phyloP scores from a whole-genome alignment of 805 yeast genomes.

The Zygoascus flipseniorum region DNA sequence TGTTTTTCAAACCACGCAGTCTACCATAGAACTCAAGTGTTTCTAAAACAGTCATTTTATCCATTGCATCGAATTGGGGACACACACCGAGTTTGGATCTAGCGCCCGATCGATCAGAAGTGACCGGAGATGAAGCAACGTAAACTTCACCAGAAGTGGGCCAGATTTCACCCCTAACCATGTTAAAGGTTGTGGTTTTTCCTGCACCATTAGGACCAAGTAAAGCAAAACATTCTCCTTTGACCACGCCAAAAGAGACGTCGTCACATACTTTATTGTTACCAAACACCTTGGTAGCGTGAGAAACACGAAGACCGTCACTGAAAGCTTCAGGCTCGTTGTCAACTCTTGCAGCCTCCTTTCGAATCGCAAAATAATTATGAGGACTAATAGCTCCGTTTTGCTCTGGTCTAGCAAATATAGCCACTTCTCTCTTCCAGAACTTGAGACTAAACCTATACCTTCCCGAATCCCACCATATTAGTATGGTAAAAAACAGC shows the following conservation, averaged over 20 bases:
- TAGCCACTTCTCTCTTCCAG: background rate
- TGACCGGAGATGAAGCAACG: slow-evolving; percentile 24
- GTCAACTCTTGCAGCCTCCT: slow-evolving; percentile 22
- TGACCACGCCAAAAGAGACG: slow-evolving; percentile 28
- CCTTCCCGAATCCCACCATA: slow-evolving; percentile 31
- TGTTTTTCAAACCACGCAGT: slow-evolving; percentile 23
- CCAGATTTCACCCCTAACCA: slow-evolving; percentile 30
- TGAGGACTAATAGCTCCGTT: slow-evolving; percentile 12
- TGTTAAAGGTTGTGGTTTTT: slow-evolving; percentile 29
- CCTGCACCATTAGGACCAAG: slow-evolving; percentile 34
- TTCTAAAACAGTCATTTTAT: slow-evolving; percentile 27
- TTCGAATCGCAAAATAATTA: slow-evolving; percentile 13
- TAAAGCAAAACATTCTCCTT: slow-evolving; percentile 29
- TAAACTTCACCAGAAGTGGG: slow-evolving; percentile 25
- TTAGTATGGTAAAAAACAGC: slow-evolving; percentile 16
- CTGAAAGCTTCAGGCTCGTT: slow-evolving; percentile 11
- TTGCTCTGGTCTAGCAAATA: background rate
- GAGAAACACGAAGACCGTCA: slow-evolving; percentile 24
- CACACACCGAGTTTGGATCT: slow-evolving; percentile 30
- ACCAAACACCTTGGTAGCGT: slow-evolving; percentile 22
- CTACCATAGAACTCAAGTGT: slow-evolving; percentile 26
- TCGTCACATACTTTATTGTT: slow-evolving; percentile 25
- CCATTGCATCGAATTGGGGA: slow-evolving; percentile 34
- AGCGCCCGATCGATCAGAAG: slow-evolving; percentile 22
- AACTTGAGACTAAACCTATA: slow-evolving; percentile 15